A percentile compares a stretch with the other conserved stretches of the same genome.
Conservation (phyloP, 257 asterid species). For the Parsonsia alboflavescens region DNA sequence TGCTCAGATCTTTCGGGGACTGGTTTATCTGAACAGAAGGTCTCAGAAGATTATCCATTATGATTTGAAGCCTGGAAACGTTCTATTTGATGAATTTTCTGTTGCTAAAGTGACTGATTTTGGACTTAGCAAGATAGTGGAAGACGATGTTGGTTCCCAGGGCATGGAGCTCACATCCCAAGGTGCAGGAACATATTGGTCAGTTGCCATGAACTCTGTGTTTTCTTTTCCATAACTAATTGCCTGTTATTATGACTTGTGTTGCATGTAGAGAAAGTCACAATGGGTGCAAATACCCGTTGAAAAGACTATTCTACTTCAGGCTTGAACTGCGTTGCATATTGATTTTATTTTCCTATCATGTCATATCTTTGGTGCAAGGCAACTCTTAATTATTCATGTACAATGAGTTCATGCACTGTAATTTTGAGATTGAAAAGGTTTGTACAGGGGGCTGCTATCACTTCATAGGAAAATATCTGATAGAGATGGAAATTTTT, state of each 20-base stretch:
- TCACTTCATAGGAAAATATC: not conserved
- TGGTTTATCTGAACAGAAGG: conserved; percentile 86
- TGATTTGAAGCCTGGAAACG: conserved; percentile 99
- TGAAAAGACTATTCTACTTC: not conserved
- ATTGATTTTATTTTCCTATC: not conserved
- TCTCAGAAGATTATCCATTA: conserved; percentile 91
- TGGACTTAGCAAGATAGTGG: conserved; percentile 99
- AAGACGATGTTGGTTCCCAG: conserved; percentile 95
- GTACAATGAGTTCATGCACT: not conserved
- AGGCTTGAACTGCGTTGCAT: not conserved
- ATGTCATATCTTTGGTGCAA: no score
- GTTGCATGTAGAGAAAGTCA: not conserved
- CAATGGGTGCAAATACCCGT: not conserved
- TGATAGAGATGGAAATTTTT: not conserved
- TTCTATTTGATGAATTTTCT: conserved; percentile 82
- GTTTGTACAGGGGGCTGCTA: not conserved
- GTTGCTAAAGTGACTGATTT: conserved; percentile 94
- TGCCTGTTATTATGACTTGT: not conserved
- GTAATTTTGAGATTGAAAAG: not conserved
- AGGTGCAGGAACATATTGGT: conserved; percentile 99
- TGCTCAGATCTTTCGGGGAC: conserved; percentile 94
- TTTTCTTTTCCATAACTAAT: not conserved
- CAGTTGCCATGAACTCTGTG: conserved; percentile 26
- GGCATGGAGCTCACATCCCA: conserved; percentile 99
- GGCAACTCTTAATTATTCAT: not conserved